Evolutionary conservation across 1,139 yeast genomes (phyloP).

Genomic region (Yamadazyma buinensis): DNA sequence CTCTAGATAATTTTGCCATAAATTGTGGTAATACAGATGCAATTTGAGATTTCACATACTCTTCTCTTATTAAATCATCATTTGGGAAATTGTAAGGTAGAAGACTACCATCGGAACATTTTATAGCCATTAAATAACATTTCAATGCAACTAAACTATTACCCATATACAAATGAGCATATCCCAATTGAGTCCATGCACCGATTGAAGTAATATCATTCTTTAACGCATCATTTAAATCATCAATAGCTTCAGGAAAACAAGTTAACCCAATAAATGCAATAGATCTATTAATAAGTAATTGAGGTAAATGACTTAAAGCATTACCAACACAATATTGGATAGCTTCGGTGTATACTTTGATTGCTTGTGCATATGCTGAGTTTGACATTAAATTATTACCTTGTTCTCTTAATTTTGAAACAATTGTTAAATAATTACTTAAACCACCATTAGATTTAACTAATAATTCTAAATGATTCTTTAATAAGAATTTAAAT

Average conservation of each 20-base stretch:
- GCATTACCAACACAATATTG: constrained; percentile 17
- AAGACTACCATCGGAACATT: constrained; percentile 29
- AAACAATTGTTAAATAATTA: constrained; percentile 8
- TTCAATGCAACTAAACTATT: constrained; percentile 29
- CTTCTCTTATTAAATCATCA: constrained; percentile 13
- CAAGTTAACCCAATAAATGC: constrained; percentile 44
- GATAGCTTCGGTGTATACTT: constrained; percentile 38
- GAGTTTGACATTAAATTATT: constrained; percentile 37
- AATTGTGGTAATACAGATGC: constrained; percentile 36
- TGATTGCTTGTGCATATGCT: constrained; percentile 41
- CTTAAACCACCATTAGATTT: neutral
- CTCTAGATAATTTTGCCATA: constrained; percentile 33
- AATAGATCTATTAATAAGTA: constrained; percentile 39
- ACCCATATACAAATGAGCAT: constrained; percentile 44
- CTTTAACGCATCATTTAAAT: constrained; percentile 31
- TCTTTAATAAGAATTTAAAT: constrained; percentile 9
- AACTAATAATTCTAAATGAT: constrained; percentile 10
- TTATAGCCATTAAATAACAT: constrained; percentile 33
- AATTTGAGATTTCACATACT: constrained; percentile 22
- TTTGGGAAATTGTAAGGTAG: constrained; percentile 24
- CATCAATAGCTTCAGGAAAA: constrained; percentile 39
- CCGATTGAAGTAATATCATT: constrained; percentile 35
- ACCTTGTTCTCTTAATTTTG: constrained; percentile 36
- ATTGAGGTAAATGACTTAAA: constrained; percentile 26
- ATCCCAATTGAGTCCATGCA: constrained; percentile 47